Evolutionary conservation across 2,329 filamentous ascomycete species (phyloP).

Genomic region (Penicillium sp.): DNA sequence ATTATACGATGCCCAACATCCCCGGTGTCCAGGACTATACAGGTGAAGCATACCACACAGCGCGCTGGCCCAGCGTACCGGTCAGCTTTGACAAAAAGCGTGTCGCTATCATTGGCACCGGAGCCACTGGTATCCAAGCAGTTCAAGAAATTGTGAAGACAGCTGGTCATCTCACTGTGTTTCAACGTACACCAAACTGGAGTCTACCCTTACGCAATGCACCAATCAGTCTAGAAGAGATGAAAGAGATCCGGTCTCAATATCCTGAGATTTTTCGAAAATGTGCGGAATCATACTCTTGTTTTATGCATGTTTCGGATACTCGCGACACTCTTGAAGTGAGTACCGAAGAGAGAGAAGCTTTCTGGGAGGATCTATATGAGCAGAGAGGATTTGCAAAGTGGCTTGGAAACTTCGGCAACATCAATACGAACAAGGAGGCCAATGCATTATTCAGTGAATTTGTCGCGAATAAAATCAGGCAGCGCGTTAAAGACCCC

Average conservation of each 20-base stretch:
- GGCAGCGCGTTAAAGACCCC: constrained; percentile 12
- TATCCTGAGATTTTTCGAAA: constrained; percentile 21
- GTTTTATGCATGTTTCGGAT: constrained; percentile 17
- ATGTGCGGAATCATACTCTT: constrained; percentile 15
- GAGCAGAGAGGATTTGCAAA: constrained; percentile 22
- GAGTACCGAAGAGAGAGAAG: constrained; percentile 4
- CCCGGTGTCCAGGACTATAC: constrained; percentile 26
- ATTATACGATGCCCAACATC: constrained; percentile 28
- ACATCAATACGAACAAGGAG: constrained; percentile 13
- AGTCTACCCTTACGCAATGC: constrained; percentile 28
- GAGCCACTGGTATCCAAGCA: constrained; percentile 47
- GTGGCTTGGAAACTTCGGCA: constrained; percentile 31
- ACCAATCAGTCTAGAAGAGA: constrained; percentile 20
- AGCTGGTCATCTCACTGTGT: constrained; percentile 24
- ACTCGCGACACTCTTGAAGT: constrained; percentile 2
- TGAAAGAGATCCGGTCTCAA: constrained; percentile 10
- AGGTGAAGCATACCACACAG: constrained; percentile 29
- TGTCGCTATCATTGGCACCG: constrained; percentile 48
- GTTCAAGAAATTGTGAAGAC: constrained; percentile 26
- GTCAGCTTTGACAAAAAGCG: constrained; percentile 35
- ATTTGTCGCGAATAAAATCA: constrained; percentile 18
- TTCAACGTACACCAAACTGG: constrained; percentile 32
- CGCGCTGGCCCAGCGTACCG: constrained; percentile 28
- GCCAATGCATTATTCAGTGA: constrained; percentile 14
- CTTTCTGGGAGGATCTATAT: constrained; percentile 23